Base-by-base conservation (phyloP, 371 early-diverging fungal genomes). In the Rhizomucor pusillus region DNA sequence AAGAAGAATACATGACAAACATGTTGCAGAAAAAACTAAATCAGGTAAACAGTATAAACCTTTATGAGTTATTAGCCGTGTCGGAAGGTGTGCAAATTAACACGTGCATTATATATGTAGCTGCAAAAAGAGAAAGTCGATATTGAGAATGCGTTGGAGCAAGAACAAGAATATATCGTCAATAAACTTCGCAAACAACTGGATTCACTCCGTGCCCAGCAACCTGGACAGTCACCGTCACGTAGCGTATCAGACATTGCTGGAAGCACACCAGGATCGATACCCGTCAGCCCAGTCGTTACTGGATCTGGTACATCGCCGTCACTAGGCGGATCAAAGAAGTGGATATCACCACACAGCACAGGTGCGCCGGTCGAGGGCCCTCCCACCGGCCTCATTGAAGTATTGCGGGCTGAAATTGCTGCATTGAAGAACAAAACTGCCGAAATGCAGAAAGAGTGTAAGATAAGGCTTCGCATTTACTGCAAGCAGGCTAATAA, bases 101-200 rank as follows among this genome's bases (percentile, higher is more conserved):
- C 39, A 18, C 23, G 16, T 0, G 11, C n/a, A n/a, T n/a, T n/a
- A 4, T 44, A 37, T 16, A 50, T 36, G 5, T 41, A 76, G 71
- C 75, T 91, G 48, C 87, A 90, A 63, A 83, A 86, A 59, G 92
- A 91, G 62, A 91, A 91, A 66, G 76, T 90, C 54, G 86, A 90
- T 47, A 71, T 91, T 71, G 92, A 91, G 50, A 89, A 82, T 56
- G 85, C 87, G 4, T 66, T 91, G 56, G 92, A 91, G 54, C 90
- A 88, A 62, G 91, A 91, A 52, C 92, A 91, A 63, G 92, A 91
- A 68, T 86, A 81, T 50, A 81, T 91, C 52, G 90, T 91, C 36
- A 91, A 91, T 59, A 79, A 71, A 46, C 66, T 84, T 36, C 86
- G 79, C 47, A 85, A 82, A 48, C 87, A 85, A 54, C 46, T 84